These are phyloP conservation scores for Chenopodium formosanum DNA, from an alignment of 148 eudicot genomes.

Conservation along the genomic window DNA sequence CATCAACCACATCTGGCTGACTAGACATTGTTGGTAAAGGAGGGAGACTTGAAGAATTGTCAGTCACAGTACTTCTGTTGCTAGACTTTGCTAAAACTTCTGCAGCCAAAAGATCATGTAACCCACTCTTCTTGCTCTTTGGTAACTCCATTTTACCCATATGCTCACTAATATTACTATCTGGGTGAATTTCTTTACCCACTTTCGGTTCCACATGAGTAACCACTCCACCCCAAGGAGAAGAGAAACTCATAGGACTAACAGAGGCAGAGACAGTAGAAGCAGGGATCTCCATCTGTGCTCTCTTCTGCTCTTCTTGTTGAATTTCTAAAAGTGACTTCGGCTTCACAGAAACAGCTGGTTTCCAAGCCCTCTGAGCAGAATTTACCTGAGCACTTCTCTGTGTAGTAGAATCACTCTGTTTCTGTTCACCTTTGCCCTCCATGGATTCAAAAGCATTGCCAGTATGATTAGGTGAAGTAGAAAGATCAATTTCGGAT, in stretches of 20 bases:
- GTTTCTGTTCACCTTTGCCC: conserved; percentile 27
- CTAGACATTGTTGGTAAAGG: conserved; percentile 33
- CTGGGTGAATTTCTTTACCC: conserved; percentile 30
- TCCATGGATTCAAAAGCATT: conserved; percentile 31
- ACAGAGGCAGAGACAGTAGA: conserved; percentile 47
- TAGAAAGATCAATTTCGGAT: conserved; percentile 28
- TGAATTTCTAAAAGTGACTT: conserved; percentile 91
- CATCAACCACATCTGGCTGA: conserved; percentile 37
- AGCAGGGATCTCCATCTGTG: conserved; percentile 41
- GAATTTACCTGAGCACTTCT: conserved; percentile 29
- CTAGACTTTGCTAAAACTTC: conserved; percentile 46
- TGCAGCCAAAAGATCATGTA: conserved; percentile 72
- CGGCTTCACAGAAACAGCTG: conserved; percentile 82
- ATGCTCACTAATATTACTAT: conserved; percentile 27
- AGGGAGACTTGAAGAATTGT: conserved; percentile 30
- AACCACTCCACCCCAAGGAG: conserved; percentile 79
- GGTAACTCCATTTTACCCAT: conserved; percentile 34
- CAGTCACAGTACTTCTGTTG: conserved; percentile 39
- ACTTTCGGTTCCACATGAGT: conserved; percentile 46
- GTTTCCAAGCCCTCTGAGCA: conserved; percentile 79
- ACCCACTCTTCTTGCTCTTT: conserved; percentile 63
- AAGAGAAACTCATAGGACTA: conserved; percentile 41
- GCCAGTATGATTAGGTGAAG: conserved; percentile 12
- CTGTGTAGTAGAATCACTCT: conserved; percentile 25
- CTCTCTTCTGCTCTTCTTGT: conserved; percentile 79